phyloP scores from a whole-genome alignment of 2,329 filamentous ascomycete genomes.

The Colletotrichum spinosum region DNA sequence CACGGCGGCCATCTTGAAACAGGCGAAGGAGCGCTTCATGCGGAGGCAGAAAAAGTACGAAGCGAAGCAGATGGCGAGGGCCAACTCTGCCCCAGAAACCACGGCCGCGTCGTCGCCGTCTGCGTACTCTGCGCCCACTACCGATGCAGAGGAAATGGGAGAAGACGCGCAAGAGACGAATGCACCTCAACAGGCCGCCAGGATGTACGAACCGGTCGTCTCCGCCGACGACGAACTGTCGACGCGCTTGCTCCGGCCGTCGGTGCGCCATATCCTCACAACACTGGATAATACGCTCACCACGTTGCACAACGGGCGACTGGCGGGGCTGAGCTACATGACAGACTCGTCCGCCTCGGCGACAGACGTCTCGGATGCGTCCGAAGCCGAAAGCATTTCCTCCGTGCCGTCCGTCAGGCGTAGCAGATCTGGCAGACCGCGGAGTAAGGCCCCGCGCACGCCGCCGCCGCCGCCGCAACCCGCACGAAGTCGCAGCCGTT shows the following conservation, averaged over 20 bases:
- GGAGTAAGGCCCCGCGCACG: constrained; percentile 31
- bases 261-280: constrained; percentile 75
- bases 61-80: constrained; percentile 2
- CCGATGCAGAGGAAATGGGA: neutral
- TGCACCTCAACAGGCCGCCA: neutral
- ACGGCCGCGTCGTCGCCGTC: constrained; percentile 11
- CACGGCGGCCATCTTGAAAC: constrained; percentile 72
- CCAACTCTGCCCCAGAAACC: neutral
- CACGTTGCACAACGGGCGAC: constrained; percentile 75
- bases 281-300: constrained; percentile 77
- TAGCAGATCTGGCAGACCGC: constrained; percentile 3
- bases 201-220: constrained; percentile 62
- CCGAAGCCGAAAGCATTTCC: constrained; percentile 19
- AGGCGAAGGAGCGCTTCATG: constrained; percentile 75
- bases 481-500: constrained; percentile 24
- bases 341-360: constrained; percentile 53
- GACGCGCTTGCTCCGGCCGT: constrained; percentile 72
- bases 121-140: neutral
- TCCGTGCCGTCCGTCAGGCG: constrained; percentile 15
- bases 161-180: neutral
- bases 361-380: constrained; percentile 47
- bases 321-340: constrained; percentile 59
- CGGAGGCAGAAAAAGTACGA: constrained; percentile 44
- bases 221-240: constrained; percentile 79
- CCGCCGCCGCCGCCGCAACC: constrained; percentile 15